Evolutionary conservation across 148 eudicot species (phyloP).

Genomic region (Arctostaphylos glauca): DNA sequence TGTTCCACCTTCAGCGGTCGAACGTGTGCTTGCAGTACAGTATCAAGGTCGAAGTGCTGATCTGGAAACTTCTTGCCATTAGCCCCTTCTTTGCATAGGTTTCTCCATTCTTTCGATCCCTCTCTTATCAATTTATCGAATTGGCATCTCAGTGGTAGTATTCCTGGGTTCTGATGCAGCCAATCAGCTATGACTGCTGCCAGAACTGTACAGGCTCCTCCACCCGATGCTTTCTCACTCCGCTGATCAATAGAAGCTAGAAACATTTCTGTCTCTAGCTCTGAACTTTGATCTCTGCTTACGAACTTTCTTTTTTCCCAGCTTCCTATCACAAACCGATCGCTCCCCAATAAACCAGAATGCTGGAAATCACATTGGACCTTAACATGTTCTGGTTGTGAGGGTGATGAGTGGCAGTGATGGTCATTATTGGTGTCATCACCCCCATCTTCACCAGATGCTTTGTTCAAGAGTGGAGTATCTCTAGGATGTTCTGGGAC

Average conservation of each 20-base stretch:
- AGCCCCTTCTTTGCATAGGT: slow-evolving; percentile 18
- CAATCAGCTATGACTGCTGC: slow-evolving; percentile 28
- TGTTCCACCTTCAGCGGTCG: slow-evolving; percentile 22
- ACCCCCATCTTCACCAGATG: slow-evolving; percentile 21
- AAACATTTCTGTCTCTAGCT: slow-evolving; percentile 27
- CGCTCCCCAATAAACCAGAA: slow-evolving; percentile 13
- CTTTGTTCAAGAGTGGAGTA: slow-evolving; percentile 27
- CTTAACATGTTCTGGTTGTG: not conserved
- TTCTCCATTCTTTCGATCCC: slow-evolving; percentile 32
- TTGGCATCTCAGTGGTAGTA: slow-evolving; percentile 26
- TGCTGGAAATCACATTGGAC: not conserved
- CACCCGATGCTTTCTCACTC: slow-evolving; percentile 30
- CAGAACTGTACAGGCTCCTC: slow-evolving; percentile 28
- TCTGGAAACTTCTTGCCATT: slow-evolving; percentile 21
- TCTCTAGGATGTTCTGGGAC: slow-evolving; percentile 20
- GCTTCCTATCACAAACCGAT: slow-evolving; percentile 27
- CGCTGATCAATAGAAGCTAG: slow-evolving; percentile 30
- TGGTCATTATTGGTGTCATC: slow-evolving; percentile 28
- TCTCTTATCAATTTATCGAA: slow-evolving; percentile 26
- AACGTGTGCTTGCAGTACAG: slow-evolving; percentile 26
- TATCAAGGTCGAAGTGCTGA: slow-evolving; percentile 33
- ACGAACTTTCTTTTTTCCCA: slow-evolving; percentile 24
- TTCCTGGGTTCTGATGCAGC: slow-evolving; percentile 24
- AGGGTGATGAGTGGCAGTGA: slow-evolving; percentile 11
- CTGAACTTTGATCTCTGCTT: slow-evolving; percentile 25